A percentile compares a stretch with the other conserved stretches of the same genome.
Evolutionary conservation across 225 moss, liverwort and hornwort genomes (phyloP).

Genomic region (Sphagnum contortum): DNA sequence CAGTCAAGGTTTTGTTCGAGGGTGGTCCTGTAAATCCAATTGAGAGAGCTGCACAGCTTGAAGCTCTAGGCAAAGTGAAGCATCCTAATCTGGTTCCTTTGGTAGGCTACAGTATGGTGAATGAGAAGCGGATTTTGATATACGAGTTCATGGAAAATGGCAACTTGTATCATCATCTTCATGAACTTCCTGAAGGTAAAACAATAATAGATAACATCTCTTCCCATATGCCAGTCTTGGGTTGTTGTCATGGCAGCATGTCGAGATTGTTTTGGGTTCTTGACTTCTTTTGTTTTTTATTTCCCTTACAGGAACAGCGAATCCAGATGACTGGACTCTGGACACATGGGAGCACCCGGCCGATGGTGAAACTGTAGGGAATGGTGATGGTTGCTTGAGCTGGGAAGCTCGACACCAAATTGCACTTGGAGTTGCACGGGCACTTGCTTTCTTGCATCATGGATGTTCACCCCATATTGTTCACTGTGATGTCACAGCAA

Average conservation of each 20-base stretch:
- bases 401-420: conserved; percentile 69
- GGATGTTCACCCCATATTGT: conserved; percentile 61
- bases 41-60: conserved; percentile 50
- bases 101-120: conserved; percentile 66
- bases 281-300: no score
- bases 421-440: conserved; percentile 70
- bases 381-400: conserved; percentile 21
- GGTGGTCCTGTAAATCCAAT: conserved; percentile 40
- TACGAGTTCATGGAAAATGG: conserved; percentile 78
- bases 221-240: background rate
- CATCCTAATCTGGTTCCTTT: conserved; percentile 65
- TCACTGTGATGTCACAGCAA: conserved; percentile 61
- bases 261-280: no score
- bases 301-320: conserved; percentile 23
- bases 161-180: conserved; percentile 46
- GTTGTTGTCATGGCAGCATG: background rate
- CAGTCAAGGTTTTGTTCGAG: conserved; percentile 71
- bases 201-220: background rate
- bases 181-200: conserved; percentile 53
- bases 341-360: conserved; percentile 67
- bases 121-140: conserved; percentile 49
- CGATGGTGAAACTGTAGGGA: conserved; percentile 15
- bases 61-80: conserved; percentile 51
- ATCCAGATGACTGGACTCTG: conserved; percentile 69
- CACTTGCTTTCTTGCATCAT: conserved; percentile 80